Base-by-base conservation (phyloP, 768 basidiomycete genomes). In the Xerocomellus chrysenteron region DNA sequence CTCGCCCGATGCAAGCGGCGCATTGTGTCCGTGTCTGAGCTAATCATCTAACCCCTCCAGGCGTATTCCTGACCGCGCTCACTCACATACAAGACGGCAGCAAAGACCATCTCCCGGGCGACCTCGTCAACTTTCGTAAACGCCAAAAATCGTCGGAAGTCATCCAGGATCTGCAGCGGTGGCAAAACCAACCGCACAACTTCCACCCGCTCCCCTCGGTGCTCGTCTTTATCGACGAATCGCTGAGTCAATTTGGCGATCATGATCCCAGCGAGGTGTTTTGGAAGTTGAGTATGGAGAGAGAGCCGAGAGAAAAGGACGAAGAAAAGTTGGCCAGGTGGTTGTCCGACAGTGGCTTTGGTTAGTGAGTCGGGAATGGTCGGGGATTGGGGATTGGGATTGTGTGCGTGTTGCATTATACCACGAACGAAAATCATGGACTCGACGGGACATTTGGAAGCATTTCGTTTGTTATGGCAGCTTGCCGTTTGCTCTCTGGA, bases 71-170 rank as follows among this genome's bases (percentile, higher is more conserved):
- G 47, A 83, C 83, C 6, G 76, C 78, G 40, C 74, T 85, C 57
- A 83, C 82, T 0, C 83, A 84, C 57, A 82, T 85, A 63, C 82
- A 83, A 68, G 84, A 85, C 52, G 84, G 84, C 16, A 83, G 81
- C 64, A 79, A 79, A 54, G 77, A 85, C 61, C 64, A 66, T 49
- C 73, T 85, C 4, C 71, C 67, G 0, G 75, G 73, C 4, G 69
- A 76, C 28, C 65, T 83, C 30, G 80, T 85, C 74, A 85, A 85
- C 70, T 85, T 85, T 56, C 74, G 74, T 59, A 85, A 85, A 65
- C 77, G 83, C 8, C 74, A 77, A 30, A 77, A 81, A 52, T 69
- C 78, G 10, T 81, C 83, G 5, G 83, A 83, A 57, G 77, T 84
- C 37, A 72, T 85, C 21, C 75, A 79, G 41, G 83, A 83, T 65